A percentile compares a stretch with the other conserved stretches of the same genome.
These are phyloP conservation scores for Hydnum rufescens DNA, from an alignment of 768 basidiomycete species.

Conservation along the genomic window DNA sequence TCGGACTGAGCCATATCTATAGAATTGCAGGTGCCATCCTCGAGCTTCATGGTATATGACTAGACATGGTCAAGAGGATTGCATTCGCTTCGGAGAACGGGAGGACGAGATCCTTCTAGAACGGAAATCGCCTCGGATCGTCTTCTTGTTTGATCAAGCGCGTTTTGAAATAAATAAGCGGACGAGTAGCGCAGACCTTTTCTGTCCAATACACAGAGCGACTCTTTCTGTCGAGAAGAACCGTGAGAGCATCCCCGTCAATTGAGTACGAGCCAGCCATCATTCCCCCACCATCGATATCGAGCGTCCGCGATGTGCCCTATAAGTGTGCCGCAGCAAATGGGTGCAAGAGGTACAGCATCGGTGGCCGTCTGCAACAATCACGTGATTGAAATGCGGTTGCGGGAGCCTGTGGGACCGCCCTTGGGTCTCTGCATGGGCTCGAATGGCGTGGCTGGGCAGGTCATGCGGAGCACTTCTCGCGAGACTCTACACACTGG, in stretches of 20 bases:
- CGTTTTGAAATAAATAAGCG: constrained; percentile 95
- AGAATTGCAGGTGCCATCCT: too few species aligned
- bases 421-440: too few species aligned
- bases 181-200: constrained; percentile 79
- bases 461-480: too few species aligned
- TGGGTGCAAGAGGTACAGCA: too few species aligned
- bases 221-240: constrained; percentile 80
- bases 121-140: constrained; percentile 84
- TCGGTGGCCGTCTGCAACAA: too few species aligned
- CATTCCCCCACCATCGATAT: constrained; percentile 86
- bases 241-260: constrained; percentile 84
- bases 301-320: constrained; percentile 75
- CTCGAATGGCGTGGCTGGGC: too few species aligned
- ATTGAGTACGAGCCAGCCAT: constrained; percentile 81
- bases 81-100: constrained; percentile 73
- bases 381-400: too few species aligned
- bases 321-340: constrained; percentile 91
- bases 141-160: constrained; percentile 99
- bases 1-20: too few species aligned
- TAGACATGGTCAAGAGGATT: constrained; percentile 72
- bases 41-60: too few species aligned
- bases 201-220: constrained; percentile 98
- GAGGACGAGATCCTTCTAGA: constrained; percentile 67
- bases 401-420: too few species aligned
- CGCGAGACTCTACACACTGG: too few species aligned